phyloP scores from a whole-genome alignment of 306 rosid genomes.

The Styphnolobium japonicum region DNA sequence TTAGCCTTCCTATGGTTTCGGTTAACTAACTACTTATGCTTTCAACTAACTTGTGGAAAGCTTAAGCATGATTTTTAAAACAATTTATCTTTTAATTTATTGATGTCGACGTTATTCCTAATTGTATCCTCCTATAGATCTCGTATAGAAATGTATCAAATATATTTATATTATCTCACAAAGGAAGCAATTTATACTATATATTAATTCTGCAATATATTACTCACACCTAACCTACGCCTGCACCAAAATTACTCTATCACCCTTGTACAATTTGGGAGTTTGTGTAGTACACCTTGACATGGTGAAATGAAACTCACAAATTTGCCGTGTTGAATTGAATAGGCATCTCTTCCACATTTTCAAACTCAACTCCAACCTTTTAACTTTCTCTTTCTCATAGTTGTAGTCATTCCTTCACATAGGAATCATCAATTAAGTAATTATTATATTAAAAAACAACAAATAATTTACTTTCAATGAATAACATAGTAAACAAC shows the following conservation, averaged over 20 bases:
- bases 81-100: background rate
- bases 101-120: slow-evolving; percentile 13
- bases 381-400: background rate
- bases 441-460: background rate
- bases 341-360: background rate
- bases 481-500: background rate
- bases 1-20: background rate
- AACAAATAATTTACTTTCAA: background rate
- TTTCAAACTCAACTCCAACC: background rate
- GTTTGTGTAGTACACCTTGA: slow-evolving; percentile 16
- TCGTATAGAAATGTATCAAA: background rate
- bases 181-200: background rate
- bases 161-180: background rate
- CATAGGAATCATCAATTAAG: background rate
- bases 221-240: background rate
- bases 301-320: background rate
- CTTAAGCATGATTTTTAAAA: background rate
- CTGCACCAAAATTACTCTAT: slow-evolving; percentile 7
- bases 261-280: slow-evolving; percentile 18
- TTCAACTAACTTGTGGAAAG: slow-evolving; percentile 27
- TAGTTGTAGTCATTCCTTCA: background rate
- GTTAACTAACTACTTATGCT: slow-evolving; percentile 29
- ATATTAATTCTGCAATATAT: background rate
- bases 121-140: background rate
- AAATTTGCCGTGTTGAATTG: background rate